Evolutionary conservation across 2,329 filamentous ascomycete species (phyloP).

Genomic region (Cytospora piceae): DNA sequence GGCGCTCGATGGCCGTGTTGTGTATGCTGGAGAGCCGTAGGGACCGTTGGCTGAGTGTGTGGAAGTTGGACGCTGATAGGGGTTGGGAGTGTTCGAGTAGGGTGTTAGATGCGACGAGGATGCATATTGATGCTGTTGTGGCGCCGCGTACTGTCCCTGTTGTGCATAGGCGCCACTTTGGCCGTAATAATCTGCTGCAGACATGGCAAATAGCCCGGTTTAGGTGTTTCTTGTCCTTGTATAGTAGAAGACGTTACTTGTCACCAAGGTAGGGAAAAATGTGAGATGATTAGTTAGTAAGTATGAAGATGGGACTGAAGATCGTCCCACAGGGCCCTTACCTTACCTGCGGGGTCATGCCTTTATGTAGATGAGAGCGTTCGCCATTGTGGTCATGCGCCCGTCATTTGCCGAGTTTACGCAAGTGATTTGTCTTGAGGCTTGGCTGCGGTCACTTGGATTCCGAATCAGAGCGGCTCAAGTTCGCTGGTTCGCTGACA

Average conservation of each 20-base stretch:
- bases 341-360: not conserved
- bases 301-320: not conserved
- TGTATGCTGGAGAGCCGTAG: slow-evolving; percentile 14
- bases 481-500: slow-evolving; percentile 18
- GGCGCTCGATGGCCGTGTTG: slow-evolving; percentile 10
- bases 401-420: not conserved
- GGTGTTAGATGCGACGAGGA: slow-evolving; percentile 28
- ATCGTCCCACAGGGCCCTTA: not conserved
- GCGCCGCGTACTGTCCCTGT: slow-evolving; percentile 22
- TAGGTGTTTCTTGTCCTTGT: not conserved
- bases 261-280: not conserved
- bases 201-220: slow-evolving; percentile 29
- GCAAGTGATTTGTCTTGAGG: not conserved
- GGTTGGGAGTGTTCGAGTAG: slow-evolving; percentile 22
- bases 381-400: not conserved
- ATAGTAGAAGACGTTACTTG: not conserved
- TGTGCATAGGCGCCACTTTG: slow-evolving; percentile 23
- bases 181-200: slow-evolving; percentile 35
- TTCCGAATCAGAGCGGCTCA: slow-evolving; percentile 24
- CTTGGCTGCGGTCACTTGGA: slow-evolving; percentile 4
- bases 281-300: not conserved
- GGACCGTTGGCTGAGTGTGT: slow-evolving; percentile 24
- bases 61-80: slow-evolving; percentile 29
- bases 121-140: slow-evolving; percentile 30
- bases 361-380: not conserved